Evolutionary conservation across 2,329 filamentous ascomycete genomes (phyloP), one percentile per base, ranked within the genome.

Genomic region (Fusarium hostae): DNA sequence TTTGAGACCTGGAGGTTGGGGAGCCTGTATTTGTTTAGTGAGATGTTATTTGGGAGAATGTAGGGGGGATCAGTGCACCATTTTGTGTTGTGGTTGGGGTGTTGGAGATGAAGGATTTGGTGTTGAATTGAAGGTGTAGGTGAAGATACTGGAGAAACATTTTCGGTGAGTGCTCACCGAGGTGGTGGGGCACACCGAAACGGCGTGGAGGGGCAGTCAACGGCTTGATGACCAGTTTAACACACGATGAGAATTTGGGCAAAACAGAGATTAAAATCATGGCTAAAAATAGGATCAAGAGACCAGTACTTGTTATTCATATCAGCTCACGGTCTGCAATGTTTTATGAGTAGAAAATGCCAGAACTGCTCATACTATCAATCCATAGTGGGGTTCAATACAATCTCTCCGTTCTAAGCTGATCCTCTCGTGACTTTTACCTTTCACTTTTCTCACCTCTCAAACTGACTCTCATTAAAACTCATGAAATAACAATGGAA

Each of bases 1-100:
- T 62, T 84, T 83, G 68, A 85, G 83, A 22, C 81, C 79, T 57
- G 79, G 81, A 28, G 79, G 80, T 63, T 78, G 65, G 22, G 76
- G 78, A 47, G 78, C 77, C 76, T 80, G n/a, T 9, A 22, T 1
- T 4, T 15, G 9, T 39, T 45, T 45, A 43, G 52, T 37, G 30
- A 22, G 2, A 3, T 13, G 13, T 9, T 11, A 3, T 28, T 18
- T 3, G 0, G 13, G 11, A 30, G 4, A 24, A 12, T 2, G 3
- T 24, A 32, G 10, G 16, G 16, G 5, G 3, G 5, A 9, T 2
- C 12, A 1, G 5, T 4, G 12, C 59, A 72, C 75, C 75, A 76
- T 76, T 66, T 65, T 76, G 61, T 24, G 16, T 57, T 70, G 62
- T 45, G 26, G 39, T 39, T 58, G 13, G 6, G 15, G 12, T 15